A percentile compares a stretch with the other conserved stretches of the same genome.
Conservation (phyloP, 2,329 filamentous ascomycete species). For the Aspergillus pseudoterreus region DNA sequence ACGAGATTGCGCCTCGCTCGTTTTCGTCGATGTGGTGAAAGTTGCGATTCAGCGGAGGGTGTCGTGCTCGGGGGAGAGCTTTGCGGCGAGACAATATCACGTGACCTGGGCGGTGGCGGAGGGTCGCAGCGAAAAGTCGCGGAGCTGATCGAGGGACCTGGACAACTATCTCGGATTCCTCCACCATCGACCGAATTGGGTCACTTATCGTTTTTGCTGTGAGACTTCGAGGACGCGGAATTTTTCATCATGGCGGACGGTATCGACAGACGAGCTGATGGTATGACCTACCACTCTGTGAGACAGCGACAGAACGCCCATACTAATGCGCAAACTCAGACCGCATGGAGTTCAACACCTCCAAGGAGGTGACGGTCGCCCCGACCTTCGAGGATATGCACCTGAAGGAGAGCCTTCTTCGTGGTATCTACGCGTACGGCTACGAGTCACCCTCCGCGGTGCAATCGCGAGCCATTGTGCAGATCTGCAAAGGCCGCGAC, state of each 20-base stretch:
- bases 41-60: conserved; percentile 3
- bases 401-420: conserved; percentile 92
- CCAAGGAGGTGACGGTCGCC: conserved; percentile 90
- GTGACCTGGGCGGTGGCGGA: conserved; percentile 18
- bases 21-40: neutral
- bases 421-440: conserved; percentile 96
- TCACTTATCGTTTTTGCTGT: conserved; percentile 6
- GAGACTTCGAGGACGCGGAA: conserved; percentile 5
- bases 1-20: neutral
- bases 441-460: conserved; percentile 98
- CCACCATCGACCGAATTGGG: conserved; percentile 9
- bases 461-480: conserved; percentile 95
- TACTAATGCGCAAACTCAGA: conserved; percentile 48
- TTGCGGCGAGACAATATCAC: conserved; percentile 22
- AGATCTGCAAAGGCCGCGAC: conserved; percentile 98
- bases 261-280: conserved; percentile 86
- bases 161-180: neutral
- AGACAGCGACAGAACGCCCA: conserved; percentile 6
- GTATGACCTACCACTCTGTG: conserved; percentile 25
- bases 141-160: conserved; percentile 5
- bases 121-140: conserved; percentile 22
- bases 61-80: conserved; percentile 17
- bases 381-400: conserved; percentile 96
- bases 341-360: conserved; percentile 97
- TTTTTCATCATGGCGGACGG: conserved; percentile 75